Percentiles rank a stretch among this genome's conserved stretches.
Evolutionary conservation across 176 grass and related monocot genomes (phyloP).

Genomic region (Areca catechu): DNA sequence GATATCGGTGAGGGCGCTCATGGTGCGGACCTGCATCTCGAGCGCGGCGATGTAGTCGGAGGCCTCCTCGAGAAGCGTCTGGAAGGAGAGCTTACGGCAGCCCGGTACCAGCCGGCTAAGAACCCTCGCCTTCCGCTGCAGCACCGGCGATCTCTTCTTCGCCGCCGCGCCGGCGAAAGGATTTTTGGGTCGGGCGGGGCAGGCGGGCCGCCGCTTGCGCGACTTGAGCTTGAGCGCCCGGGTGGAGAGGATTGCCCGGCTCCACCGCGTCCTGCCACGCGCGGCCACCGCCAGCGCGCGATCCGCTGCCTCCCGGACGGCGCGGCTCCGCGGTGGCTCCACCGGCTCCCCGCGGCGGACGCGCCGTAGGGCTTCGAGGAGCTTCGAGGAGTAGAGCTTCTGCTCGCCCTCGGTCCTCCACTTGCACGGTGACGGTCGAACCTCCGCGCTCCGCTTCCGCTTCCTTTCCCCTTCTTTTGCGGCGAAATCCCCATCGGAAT

Average conservation of each 20-base stretch:
- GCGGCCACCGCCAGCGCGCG: slow-evolving; percentile 58
- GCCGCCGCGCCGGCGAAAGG: background rate
- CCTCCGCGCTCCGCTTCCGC: slow-evolving; percentile 28
- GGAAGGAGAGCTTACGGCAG: slow-evolving; percentile 63
- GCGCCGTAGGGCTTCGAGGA: slow-evolving; percentile 63
- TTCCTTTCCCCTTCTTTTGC: slow-evolving; percentile 23
- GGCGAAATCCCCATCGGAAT: slow-evolving; percentile 25
- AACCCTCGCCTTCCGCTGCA: slow-evolving; percentile 56
- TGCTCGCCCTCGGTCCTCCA: slow-evolving; percentile 78
- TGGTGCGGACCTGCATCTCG: slow-evolving; percentile 91
- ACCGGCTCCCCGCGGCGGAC: slow-evolving; percentile 30
- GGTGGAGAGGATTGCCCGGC: slow-evolving; percentile 64
- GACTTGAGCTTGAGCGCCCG: slow-evolving; percentile 33
- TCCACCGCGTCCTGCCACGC: slow-evolving; percentile 66
- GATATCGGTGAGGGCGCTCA: slow-evolving; percentile 64
- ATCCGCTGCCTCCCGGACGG: slow-evolving; percentile 67
- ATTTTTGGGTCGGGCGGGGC: slow-evolving; percentile 1
- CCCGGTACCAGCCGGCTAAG: slow-evolving; percentile 70
- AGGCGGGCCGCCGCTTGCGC: slow-evolving; percentile 15
- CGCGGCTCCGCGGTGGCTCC: background rate
- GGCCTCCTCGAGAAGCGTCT: slow-evolving; percentile 52
- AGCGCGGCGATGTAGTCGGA: slow-evolving; percentile 85
- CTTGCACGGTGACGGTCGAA: slow-evolving; percentile 18
- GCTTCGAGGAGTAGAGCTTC: slow-evolving; percentile 80
- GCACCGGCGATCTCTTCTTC: slow-evolving; percentile 14